Percentiles rank a stretch among this genome's conserved stretches.
phyloP scores from a whole-genome alignment of 768 basidiomycete genomes.

The Lactarius hatsudake region DNA sequence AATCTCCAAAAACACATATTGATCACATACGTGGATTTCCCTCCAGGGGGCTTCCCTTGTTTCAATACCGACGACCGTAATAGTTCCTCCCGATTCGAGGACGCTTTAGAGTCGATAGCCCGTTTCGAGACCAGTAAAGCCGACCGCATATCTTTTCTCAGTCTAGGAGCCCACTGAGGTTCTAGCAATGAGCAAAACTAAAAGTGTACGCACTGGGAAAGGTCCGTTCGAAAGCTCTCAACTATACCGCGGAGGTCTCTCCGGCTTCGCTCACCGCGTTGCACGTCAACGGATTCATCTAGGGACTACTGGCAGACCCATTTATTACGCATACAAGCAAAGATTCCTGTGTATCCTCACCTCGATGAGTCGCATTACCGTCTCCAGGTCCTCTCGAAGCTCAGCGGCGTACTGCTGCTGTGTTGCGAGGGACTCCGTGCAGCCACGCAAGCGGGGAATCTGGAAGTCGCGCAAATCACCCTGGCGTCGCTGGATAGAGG shows the following conservation, averaged over 20 bases:
- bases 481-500: conserved; percentile 51
- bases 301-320: conserved; percentile 48
- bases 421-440: conserved; percentile 61
- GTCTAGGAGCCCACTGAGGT: conserved; percentile 36
- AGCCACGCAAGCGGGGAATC: conserved; percentile 68
- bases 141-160: conserved; percentile 60
- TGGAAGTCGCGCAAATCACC: conserved; percentile 67
- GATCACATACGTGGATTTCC: conserved; percentile 58
- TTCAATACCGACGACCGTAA: conserved; percentile 48
- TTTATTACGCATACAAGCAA: conserved; percentile 43
- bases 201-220: conserved; percentile 51
- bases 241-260: conserved; percentile 49
- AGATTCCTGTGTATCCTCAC: conserved; percentile 34
- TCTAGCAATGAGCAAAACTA: not conserved
- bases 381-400: conserved; percentile 70
- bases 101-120: conserved; percentile 58
- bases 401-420: conserved; percentile 77
- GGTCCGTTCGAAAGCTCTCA: conserved; percentile 43
- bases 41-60: conserved; percentile 50
- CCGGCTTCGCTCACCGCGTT: conserved; percentile 53
- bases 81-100: conserved; percentile 67
- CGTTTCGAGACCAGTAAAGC: conserved; percentile 75
- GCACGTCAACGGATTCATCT: conserved; percentile 70
- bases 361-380: conserved; percentile 64
- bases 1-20: not conserved